Evolutionary conservation across 192 early-diverging fungal species (phyloP), one percentile per base, ranked within the genome.

Genomic region (Coemansia brasiliensis): DNA sequence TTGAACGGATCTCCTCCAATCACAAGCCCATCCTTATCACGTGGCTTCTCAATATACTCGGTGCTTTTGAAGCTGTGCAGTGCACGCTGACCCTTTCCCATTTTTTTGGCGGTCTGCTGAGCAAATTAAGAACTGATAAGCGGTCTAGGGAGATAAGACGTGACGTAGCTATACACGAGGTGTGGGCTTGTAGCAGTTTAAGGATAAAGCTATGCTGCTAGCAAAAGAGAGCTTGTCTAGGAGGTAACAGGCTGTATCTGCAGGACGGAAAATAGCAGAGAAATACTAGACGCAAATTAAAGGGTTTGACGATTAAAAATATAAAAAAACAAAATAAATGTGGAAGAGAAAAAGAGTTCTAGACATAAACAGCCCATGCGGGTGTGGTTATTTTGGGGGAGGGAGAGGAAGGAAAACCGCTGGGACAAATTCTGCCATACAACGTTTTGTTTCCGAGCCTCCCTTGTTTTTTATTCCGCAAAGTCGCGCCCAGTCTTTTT

Each of bases 61-160:
- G 68, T 71, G 53, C 61, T 67, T 57, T 58, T 71, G 65, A 59
- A 72, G 39, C 59, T 42, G 59, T 63, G 59, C 38, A 61, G 27
- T 7, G 68, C 69, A 21, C 69, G 74, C 64, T 78, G 63, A 15
- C 74, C 69, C 59, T 78, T 78, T 39, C 68, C 69, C 69, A 78
- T 78, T 13, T 17, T 56, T 50, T 24, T 29, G 17, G 42, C 42
- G 42, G 42, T 44, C 42, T 44, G 42, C 42, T 44, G 42, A 44
- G 42, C 42, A 44, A 53, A 11, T 53, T 12, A 48, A 53, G 51
- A 17, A 53, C 22, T 53, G 37, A 53, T 53, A 53, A 22, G 38
- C 52, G 13, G 4, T 18, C 11, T 27, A 49, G 18, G 46, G 6
- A 6, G 27, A 29, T n/a, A n/a, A n/a, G n/a, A n/a, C n/a, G n/a